A percentile compares a stretch with the other conserved stretches of the same genome.
Evolutionary conservation across 306 rosid genomes (phyloP).

Genomic region (Begonia masoniana): DNA sequence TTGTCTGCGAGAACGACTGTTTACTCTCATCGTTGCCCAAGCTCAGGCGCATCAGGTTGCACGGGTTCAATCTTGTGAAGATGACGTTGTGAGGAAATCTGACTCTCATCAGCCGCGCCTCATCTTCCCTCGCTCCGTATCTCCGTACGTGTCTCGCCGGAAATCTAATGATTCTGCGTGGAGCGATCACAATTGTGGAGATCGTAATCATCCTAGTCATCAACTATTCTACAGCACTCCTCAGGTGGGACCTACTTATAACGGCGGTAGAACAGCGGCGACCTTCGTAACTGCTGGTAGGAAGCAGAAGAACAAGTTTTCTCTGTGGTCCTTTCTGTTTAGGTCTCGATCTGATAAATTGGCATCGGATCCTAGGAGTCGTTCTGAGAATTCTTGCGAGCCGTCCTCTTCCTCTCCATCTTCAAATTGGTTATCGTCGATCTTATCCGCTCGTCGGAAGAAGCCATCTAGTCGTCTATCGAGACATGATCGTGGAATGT

Average conservation of each 20-base stretch:
- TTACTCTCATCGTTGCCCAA: conserved; percentile 39
- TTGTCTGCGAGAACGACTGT: conserved; percentile 74
- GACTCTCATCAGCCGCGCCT: conserved; percentile 14
- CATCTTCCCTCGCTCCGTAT: conserved; percentile 77
- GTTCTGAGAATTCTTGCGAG: conserved; percentile 14
- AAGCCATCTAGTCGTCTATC: conserved; percentile 12
- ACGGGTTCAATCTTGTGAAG: conserved; percentile 23
- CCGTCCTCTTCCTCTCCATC: conserved; percentile 24
- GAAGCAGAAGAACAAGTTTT: conserved; percentile 42
- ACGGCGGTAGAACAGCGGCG: conserved; percentile 3
- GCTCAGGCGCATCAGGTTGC: conserved; percentile 41
- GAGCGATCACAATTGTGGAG: conserved; percentile 14
- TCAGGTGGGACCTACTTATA: conserved; percentile 51
- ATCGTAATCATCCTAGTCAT: conserved; percentile 6
- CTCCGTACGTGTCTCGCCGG: conserved; percentile 68
- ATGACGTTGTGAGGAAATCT: background rate
- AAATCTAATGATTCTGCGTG: conserved; percentile 47
- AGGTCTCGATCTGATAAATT: conserved; percentile 49
- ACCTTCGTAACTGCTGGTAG: conserved; percentile 9
- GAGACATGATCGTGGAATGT: conserved; percentile 63
- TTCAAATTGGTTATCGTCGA: conserved; percentile 54
- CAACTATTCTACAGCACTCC: conserved; percentile 66
- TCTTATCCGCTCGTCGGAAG: conserved; percentile 33
- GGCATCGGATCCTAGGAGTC: conserved; percentile 18
- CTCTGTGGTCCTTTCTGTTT: conserved; percentile 28